phyloP scores from a whole-genome alignment of 495 filamentous ascomycete species.

The Neurospora tetrasperma region DNA sequence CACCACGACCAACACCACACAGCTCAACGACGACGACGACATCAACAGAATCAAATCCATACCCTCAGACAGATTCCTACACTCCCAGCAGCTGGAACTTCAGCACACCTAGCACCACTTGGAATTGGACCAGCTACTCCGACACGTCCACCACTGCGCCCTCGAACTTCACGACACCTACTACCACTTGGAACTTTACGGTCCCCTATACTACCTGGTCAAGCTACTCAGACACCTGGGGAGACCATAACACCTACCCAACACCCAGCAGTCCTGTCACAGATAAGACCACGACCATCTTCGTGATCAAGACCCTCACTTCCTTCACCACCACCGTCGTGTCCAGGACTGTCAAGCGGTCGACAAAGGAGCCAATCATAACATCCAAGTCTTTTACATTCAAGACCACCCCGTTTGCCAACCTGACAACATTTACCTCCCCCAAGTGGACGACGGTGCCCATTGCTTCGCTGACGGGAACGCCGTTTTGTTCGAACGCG shows the following conservation, averaged over 20 bases:
- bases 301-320: neutral
- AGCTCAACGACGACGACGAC: neutral
- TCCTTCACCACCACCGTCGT: neutral
- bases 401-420: neutral
- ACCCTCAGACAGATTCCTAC: neutral
- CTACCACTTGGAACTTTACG: neutral
- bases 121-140: neutral
- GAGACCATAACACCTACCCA: neutral
- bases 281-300: neutral
- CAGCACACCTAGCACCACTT: neutral
- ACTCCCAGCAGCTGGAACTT: neutral
- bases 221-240: neutral
- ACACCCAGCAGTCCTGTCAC: neutral
- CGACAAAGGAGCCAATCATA: neutral
- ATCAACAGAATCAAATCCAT: neutral
- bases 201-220: neutral
- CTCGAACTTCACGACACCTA: neutral
- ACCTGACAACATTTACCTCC: neutral
- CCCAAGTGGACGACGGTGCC: constrained; percentile 9
- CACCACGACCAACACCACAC: neutral
- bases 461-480: constrained; percentile 4
- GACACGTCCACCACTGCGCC: neutral
- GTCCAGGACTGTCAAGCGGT: neutral
- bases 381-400: neutral
- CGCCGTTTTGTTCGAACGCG: constrained; percentile 11